Percentiles rank a stretch among this genome's conserved stretches.
phyloP scores from a whole-genome alignment of 1,139 yeast species.

The Lodderomyces orthopsilosis region DNA sequence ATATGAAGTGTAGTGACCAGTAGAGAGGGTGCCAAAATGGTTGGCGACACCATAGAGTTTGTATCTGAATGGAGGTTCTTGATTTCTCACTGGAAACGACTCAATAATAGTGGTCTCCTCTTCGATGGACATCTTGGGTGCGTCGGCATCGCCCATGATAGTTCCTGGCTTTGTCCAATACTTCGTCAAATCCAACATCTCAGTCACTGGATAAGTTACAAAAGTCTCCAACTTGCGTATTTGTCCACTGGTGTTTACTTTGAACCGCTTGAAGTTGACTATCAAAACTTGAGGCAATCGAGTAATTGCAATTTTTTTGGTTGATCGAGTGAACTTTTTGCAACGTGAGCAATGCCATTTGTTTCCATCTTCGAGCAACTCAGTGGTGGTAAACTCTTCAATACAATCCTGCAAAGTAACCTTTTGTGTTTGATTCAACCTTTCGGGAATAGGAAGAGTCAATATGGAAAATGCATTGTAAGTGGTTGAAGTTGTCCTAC shows the following conservation, averaged over 20 bases:
- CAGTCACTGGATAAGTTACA: constrained; percentile 58
- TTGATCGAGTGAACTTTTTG: constrained; percentile 60
- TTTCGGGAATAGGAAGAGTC: constrained; percentile 68
- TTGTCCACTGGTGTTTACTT: constrained; percentile 39
- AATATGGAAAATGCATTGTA: constrained; percentile 78
- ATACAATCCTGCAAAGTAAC: constrained; percentile 63
- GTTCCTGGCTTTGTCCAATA: constrained; percentile 71
- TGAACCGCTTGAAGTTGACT: constrained; percentile 79
- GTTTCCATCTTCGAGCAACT: constrained; percentile 73
- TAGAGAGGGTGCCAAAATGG: constrained; percentile 75
- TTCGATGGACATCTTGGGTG: constrained; percentile 21
- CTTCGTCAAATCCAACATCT: constrained; percentile 60
- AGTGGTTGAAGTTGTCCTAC: constrained; percentile 81
- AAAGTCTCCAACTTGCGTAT: constrained; percentile 61
- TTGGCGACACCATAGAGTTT: constrained; percentile 84
- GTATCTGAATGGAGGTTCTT: constrained; percentile 76
- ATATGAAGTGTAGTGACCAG: constrained; percentile 91
- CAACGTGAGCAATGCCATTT: constrained; percentile 91
- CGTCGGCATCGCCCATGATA: constrained; percentile 18
- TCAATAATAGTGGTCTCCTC: constrained; percentile 38
- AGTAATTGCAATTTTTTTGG: constrained; percentile 67
- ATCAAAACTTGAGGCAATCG: constrained; percentile 71
- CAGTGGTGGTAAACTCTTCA: constrained; percentile 64
- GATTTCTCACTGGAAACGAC: constrained; percentile 68
- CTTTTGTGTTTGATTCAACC: constrained; percentile 18